Percentiles rank a stretch among this genome's conserved stretches.
Evolutionary conservation across 2,329 filamentous ascomycete genomes (phyloP).

Genomic region (Apiospora phragmitis): DNA sequence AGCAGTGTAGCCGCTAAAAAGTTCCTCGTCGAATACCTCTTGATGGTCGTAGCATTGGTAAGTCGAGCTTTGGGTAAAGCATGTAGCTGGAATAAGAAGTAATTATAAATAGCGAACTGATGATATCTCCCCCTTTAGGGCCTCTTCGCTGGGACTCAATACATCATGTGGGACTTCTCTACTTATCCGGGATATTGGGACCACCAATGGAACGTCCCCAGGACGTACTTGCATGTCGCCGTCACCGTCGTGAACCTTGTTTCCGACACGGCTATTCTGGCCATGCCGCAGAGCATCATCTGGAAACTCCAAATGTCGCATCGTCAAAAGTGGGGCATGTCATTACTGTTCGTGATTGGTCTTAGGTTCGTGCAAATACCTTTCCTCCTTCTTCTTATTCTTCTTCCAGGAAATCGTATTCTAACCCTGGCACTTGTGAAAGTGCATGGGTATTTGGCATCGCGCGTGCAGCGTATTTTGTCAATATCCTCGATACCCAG

Average conservation of each 20-base stretch:
- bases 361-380: not conserved
- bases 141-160: not conserved
- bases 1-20: not conserved
- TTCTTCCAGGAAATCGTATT: too few relatives aligned
- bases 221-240: not conserved
- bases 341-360: not conserved
- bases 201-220: constrained; percentile 15
- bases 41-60: not conserved
- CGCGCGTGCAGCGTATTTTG: not conserved
- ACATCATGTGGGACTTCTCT: not conserved
- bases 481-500: not conserved
- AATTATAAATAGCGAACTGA: not conserved
- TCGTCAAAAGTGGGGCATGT: not conserved
- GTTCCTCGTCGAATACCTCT: not conserved
- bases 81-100: too few relatives aligned
- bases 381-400: not conserved
- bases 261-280: not conserved
- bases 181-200: constrained; percentile 10
- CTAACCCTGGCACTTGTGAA: not conserved
- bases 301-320: not conserved
- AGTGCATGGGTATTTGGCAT: not conserved
- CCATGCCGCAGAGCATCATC: not conserved
- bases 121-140: not conserved
- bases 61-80: not conserved
- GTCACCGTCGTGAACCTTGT: not conserved